Percentiles rank a stretch among this genome's conserved stretches.
These are phyloP conservation scores for Penicillium arizonense DNA, from an alignment of 495 filamentous ascomycete genomes.

Conservation along the genomic window DNA sequence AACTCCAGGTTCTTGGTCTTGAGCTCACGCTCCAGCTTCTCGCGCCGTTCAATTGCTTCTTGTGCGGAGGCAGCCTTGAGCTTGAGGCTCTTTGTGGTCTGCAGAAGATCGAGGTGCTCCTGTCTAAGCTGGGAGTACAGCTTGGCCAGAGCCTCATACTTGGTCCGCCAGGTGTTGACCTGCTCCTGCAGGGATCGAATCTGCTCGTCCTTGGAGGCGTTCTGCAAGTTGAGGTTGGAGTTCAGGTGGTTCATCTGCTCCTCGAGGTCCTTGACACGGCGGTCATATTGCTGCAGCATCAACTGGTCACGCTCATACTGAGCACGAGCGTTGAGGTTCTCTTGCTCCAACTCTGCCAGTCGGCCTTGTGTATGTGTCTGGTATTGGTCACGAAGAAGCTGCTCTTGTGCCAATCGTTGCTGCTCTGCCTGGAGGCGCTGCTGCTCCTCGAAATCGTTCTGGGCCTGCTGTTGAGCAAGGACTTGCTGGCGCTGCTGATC, in stretches of 20 bases:
- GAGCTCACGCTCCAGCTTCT: constrained; percentile 93
- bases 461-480: constrained; percentile 74
- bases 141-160: constrained; percentile 95
- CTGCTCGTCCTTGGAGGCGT: constrained; percentile 87
- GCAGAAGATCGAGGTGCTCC: constrained; percentile 90
- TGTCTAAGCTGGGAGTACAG: constrained; percentile 93
- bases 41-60: constrained; percentile 90
- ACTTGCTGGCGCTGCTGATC: constrained; percentile 76
- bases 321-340: constrained; percentile 89
- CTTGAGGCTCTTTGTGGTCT: constrained; percentile 94
- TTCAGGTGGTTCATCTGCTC: constrained; percentile 80
- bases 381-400: constrained; percentile 81
- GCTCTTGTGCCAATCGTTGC: constrained; percentile 85
- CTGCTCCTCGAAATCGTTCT: constrained; percentile 92
- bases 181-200: constrained; percentile 90
- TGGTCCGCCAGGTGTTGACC: constrained; percentile 93
- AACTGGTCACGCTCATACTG: constrained; percentile 97
- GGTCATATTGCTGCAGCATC: constrained; percentile 95
- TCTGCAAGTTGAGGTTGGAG: constrained; percentile 80
- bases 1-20: constrained; percentile 98
- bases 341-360: constrained; percentile 88
- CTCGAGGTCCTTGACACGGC: constrained; percentile 88
- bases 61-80: constrained; percentile 95
- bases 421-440: constrained; percentile 86
- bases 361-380: constrained; percentile 90